Base-by-base conservation (phyloP, 2,329 filamentous ascomycete species). In the Dothistroma pini region DNA sequence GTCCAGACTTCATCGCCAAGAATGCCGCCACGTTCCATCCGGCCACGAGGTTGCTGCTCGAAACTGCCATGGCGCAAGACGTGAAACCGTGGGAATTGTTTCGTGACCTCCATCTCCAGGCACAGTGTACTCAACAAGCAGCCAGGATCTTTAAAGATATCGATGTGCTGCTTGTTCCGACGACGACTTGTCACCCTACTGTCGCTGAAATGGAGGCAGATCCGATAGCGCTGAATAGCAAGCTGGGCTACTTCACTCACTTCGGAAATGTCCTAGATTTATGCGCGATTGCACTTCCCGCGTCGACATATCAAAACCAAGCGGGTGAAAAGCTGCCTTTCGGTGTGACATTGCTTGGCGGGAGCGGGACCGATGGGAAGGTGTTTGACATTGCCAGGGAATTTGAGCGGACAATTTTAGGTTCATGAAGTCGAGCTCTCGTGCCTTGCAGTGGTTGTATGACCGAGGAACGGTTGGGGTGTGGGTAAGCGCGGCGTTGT, bases 181-280 rank as follows among this genome's bases (percentile, higher is more conserved):
- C 84, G 0, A 75, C 82, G 14, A 63, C 70, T 6, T 68, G 63
- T 47, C 71, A 73, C 61, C 84, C 84, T 44, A 84, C 79, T 0
- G 77, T 85, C 2, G 75, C 78, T 19, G 78, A 84, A 60, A 76
- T 87, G 52, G 73, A 77, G 1, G 72, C 72, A 2, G 80, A 84
- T 48, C 84, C 84, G 0, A 76, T 87, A 22, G 72, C 70, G 16
- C 78, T 82, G 67, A 87, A 87, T 65, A 81, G 81, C 4, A 71
- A 77, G 3, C 69, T 85, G 6, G 83, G 83, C 6, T 80, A 78
- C 44, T 86, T 85, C 59, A 85, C 84, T 0, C 84, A 86, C 67
- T 86, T 83, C 67, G 85, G 80, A 16, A 87, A 87, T 66, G 82
- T 87, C 31, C 71, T 87, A 19, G 84, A 87, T 70, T 77, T 85